These are phyloP conservation scores for Fermentozyma sake DNA, from an alignment of 1,139 yeast species.

Conservation along the genomic window DNA sequence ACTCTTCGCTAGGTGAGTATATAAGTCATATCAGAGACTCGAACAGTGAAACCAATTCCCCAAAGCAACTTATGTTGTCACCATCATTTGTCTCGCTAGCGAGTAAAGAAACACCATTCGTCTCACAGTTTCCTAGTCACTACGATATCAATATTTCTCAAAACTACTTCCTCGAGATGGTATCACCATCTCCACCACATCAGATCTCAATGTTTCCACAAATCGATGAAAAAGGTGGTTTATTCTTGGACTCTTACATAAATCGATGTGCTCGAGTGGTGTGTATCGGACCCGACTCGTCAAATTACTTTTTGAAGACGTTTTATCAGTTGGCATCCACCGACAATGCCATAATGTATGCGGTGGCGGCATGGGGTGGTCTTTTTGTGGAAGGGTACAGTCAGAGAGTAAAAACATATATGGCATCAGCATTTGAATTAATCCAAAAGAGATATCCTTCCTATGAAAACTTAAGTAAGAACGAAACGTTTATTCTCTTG, in stretches of 20 bases:
- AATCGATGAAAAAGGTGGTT: slow-evolving; percentile 3
- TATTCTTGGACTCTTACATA: slow-evolving; percentile 3
- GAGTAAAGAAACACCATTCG: too few species aligned
- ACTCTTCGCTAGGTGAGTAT: too few species aligned
- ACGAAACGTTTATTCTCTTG: slow-evolving; percentile 4
- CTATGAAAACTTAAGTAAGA: slow-evolving; percentile 1
- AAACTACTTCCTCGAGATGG: too few species aligned
- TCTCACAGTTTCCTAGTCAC: too few species aligned
- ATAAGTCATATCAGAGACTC: too few species aligned
- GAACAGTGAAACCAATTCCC: too few species aligned
- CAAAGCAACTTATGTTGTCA: too few species aligned
- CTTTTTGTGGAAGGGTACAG: slow-evolving; percentile 5
- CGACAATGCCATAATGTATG: slow-evolving; percentile 12
- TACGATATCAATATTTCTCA: too few species aligned
- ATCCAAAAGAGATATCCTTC: slow-evolving; percentile 1
- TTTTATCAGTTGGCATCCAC: slow-evolving; percentile 11
- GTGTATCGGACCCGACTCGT: slow-evolving; percentile 11
- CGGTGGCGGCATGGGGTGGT: slow-evolving; percentile 12
- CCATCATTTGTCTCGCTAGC: too few species aligned
- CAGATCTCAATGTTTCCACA: too few species aligned
- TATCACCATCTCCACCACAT: too few species aligned
- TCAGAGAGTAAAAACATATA: slow-evolving; percentile 3
- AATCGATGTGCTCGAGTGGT: slow-evolving; percentile 4
- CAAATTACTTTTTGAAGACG: slow-evolving; percentile 16
- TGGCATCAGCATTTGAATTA: slow-evolving; percentile 4